phyloP scores from a whole-genome alignment of 2,329 filamentous ascomycete species.

The Aspergillus aculeatus region DNA sequence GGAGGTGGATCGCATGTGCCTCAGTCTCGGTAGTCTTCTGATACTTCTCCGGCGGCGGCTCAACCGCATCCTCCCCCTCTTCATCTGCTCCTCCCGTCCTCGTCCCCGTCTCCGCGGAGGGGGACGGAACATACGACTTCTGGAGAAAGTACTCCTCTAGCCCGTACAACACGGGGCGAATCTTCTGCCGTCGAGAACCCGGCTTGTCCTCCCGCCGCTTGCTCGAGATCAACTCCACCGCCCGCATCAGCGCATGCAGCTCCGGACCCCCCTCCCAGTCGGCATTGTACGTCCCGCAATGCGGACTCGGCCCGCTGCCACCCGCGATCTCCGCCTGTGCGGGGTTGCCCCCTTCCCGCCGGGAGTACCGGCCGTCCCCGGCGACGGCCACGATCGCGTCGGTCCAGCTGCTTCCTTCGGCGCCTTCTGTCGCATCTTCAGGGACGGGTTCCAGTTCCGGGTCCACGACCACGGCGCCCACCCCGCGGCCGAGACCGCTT shows the following conservation, averaged over 20 bases:
- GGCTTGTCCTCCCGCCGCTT: slow-evolving; percentile 36
- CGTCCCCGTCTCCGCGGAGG: slow-evolving; percentile 51
- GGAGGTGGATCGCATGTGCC: slow-evolving; percentile 14
- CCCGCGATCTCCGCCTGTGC: slow-evolving; percentile 24
- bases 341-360: slow-evolving; percentile 27
- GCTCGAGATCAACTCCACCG: slow-evolving; percentile 42
- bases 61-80: neutral
- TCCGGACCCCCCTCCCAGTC: slow-evolving; percentile 45
- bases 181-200: slow-evolving; percentile 11
- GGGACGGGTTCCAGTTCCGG: slow-evolving; percentile 31
- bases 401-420: slow-evolving; percentile 26
- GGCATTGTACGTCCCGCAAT: slow-evolving; percentile 25
- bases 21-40: slow-evolving; percentile 18
- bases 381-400: slow-evolving; percentile 45
- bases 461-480: slow-evolving; percentile 49
- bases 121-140: slow-evolving; percentile 13
- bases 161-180: slow-evolving; percentile 20
- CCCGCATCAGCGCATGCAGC: slow-evolving; percentile 49
- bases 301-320: slow-evolving; percentile 25
- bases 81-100: neutral
- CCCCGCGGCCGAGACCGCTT: slow-evolving; percentile 37
- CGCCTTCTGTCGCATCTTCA: slow-evolving; percentile 15
- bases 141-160: slow-evolving; percentile 48
- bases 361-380: slow-evolving; percentile 44
- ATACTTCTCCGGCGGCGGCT: slow-evolving; percentile 18